These are phyloP conservation scores for Metarhizium album DNA, from an alignment of 2,329 filamentous ascomycete genomes.

Conservation along the genomic window DNA sequence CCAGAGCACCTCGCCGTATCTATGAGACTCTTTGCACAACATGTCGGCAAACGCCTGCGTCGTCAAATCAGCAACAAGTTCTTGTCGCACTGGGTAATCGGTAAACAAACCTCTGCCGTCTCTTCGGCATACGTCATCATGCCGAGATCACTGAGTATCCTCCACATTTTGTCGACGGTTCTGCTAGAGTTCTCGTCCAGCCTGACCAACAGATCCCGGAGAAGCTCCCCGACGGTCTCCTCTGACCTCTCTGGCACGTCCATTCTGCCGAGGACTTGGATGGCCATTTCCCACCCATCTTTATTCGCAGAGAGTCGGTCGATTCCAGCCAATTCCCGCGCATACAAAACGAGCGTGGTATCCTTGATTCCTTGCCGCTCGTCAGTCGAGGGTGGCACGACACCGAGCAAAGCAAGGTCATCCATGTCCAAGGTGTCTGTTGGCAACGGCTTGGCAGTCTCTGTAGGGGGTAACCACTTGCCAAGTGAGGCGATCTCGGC, in stretches of 20 bases:
- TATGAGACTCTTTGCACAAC: conserved; percentile 58
- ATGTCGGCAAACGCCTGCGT: conserved; percentile 73
- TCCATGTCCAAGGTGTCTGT: conserved; percentile 67
- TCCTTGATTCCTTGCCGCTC: conserved; percentile 63
- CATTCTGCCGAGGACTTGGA: conserved; percentile 72
- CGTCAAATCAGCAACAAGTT: conserved; percentile 14
- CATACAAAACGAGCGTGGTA: conserved; percentile 66
- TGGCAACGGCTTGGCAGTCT: conserved; percentile 32
- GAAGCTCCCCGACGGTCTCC: conserved; percentile 61
- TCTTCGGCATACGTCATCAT: conserved; percentile 69
- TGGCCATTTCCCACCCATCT: conserved; percentile 83
- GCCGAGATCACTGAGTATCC: conserved; percentile 65
- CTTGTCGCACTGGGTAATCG: background rate
- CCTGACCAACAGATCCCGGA: conserved; percentile 52
- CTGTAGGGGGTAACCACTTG: conserved; percentile 58
- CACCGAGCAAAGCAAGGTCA: conserved; percentile 71
- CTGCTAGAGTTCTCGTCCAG: conserved; percentile 54
- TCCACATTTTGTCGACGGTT: conserved; percentile 73
- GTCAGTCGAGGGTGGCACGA: conserved; percentile 48
- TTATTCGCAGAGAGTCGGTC: conserved; percentile 36
- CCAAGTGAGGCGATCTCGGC: conserved; percentile 77
- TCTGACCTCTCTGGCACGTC: conserved; percentile 62
- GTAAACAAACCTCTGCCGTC: conserved; percentile 64
- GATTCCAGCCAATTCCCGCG: conserved; percentile 51
- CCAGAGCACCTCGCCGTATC: conserved; percentile 77